Evolutionary conservation across 2,329 filamentous ascomycete species (phyloP).

Genomic region (Trichophaea hybrida): DNA sequence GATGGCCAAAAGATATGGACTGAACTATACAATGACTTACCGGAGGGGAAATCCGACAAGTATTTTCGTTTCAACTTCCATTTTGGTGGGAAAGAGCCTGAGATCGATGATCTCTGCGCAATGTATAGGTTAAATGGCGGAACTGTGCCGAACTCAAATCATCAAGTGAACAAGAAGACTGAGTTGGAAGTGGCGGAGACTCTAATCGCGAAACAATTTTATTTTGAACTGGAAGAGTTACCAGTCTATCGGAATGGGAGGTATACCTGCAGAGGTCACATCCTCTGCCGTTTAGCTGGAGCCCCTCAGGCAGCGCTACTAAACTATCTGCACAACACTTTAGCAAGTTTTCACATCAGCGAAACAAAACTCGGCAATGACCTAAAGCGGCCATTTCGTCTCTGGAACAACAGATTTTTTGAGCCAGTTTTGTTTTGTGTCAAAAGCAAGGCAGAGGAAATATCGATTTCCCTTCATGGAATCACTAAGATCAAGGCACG

Average conservation of each 20-base stretch:
- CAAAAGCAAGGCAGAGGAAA: neutral
- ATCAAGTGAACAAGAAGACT: neutral
- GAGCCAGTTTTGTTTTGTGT: neutral
- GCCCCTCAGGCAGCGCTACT: constrained; percentile 1
- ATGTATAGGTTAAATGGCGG: constrained; percentile 9
- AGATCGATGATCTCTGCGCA: constrained; percentile 10
- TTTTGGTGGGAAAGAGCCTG: constrained; percentile 8
- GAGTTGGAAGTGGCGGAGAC: constrained; percentile 7
- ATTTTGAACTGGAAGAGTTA: constrained; percentile 11
- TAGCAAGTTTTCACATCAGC: neutral
- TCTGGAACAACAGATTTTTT: neutral
- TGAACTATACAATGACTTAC: constrained; percentile 3
- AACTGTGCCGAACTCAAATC: neutral
- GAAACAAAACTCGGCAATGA: neutral
- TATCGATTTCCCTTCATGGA: constrained; percentile 10
- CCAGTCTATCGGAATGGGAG: neutral
- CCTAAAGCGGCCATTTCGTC: neutral
- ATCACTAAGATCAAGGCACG: neutral
- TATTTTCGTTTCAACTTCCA: constrained; percentile 17
- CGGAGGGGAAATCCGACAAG: constrained; percentile 2
- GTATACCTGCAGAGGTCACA: constrained; percentile 8
- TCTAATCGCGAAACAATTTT: constrained; percentile 14
- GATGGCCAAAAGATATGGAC: constrained; percentile 10
- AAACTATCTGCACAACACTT: neutral
- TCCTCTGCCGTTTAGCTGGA: constrained; percentile 3